These are phyloP conservation scores for Phaeotremella skinneri DNA, from an alignment of 768 basidiomycete genomes.

Conservation along the genomic window DNA sequence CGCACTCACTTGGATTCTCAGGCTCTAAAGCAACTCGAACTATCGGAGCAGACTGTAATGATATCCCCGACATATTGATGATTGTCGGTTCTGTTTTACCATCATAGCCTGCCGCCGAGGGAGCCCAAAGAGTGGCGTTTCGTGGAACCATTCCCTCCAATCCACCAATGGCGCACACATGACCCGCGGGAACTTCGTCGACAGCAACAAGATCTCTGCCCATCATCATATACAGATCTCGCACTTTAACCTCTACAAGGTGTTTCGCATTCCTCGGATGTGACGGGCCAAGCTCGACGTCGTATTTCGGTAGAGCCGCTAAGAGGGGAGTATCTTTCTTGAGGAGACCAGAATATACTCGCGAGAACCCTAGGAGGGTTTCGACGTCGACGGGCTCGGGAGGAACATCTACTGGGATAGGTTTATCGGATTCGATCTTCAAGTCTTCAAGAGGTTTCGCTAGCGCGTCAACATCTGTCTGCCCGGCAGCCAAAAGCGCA, in stretches of 20 bases:
- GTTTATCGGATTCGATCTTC: neutral
- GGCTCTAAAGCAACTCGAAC: conserved; percentile 95
- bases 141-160: conserved; percentile 86
- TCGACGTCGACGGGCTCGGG: conserved; percentile 54
- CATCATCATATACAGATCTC: conserved; percentile 94
- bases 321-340: conserved; percentile 63
- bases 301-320: conserved; percentile 85
- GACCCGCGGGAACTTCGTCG: conserved; percentile 78
- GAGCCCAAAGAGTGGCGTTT: conserved; percentile 82
- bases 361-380: conserved; percentile 83
- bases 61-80: conserved; percentile 45
- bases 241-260: conserved; percentile 61
- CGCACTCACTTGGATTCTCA: conserved; percentile 56
- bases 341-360: conserved; percentile 87
- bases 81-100: conserved; percentile 23
- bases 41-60: conserved; percentile 70
- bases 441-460: conserved; percentile 26
- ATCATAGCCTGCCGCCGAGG: conserved; percentile 52
- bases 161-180: conserved; percentile 89
- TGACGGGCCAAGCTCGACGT: conserved; percentile 59
- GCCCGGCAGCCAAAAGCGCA: conserved; percentile 24
- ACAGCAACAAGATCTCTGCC: conserved; percentile 87
- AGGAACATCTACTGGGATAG: neutral
- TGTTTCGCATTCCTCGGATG: conserved; percentile 70
- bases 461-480: conserved; percentile 27